Base-by-base conservation (phyloP, 495 filamentous ascomycete species). In the Letharia columbiana region DNA sequence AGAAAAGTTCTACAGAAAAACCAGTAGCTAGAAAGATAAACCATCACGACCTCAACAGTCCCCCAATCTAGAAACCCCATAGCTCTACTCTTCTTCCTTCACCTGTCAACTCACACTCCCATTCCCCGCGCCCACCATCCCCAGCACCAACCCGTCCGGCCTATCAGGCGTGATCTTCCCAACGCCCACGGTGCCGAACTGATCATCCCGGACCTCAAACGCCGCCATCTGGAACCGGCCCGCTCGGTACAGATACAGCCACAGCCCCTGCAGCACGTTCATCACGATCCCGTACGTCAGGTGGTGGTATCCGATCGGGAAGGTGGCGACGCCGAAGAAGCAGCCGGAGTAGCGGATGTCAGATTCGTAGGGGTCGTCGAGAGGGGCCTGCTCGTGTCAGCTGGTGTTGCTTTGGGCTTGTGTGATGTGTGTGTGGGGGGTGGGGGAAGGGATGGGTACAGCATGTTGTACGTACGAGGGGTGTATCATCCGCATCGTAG, bases 181-280 rank as follows among this genome's bases (percentile, higher is more conserved):
- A 54, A 54, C 33, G 1, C 50, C 50, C 50, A 54, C 50, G 11
- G 23, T 54, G 2, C 50, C 50, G 33, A 54, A 41, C 59, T 61
- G 59, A 61, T 61, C 59, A 41, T 40, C 42, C 35, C 59, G 5
- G 18, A 61, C 33, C 58, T 60, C 58, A 39, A 60, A 60, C 35
- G 39, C 33, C 2, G 58, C 58, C 58, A 11, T 4, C 59, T n/a
- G 11, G 28, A 61, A 61, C 42, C 59, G 3, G 20, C 18, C 60
- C 20, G 12, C 60, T 8, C 60, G 2, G 13, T 61, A 61, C 44
- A 61, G 13, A 44, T 35, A 61, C 39, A 61, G 18, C 60, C 60
- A 61, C 60, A 61, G 10, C 1, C 60, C 60, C 60, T 44, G 39
- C 44, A 61, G 60, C 39, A 44, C 60, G 45, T 44, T 49, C 60